phyloP scores from a whole-genome alignment of 1,139 yeast species.

The Taphrina flavorubra region DNA sequence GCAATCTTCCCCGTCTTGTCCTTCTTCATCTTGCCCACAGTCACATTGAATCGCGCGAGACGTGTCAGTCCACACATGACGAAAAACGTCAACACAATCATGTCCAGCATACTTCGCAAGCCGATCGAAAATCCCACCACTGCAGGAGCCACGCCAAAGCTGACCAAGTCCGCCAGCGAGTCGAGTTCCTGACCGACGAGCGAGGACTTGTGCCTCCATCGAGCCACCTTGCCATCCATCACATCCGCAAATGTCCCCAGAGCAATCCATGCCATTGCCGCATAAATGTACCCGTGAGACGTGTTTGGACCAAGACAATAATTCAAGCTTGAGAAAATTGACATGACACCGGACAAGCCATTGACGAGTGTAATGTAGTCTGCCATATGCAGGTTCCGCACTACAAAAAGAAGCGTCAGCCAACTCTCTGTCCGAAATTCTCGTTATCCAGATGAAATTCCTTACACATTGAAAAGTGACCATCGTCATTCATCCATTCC shows the following conservation, averaged over 20 bases:
- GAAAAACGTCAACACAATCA: constrained; percentile 75
- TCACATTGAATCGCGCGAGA: constrained; percentile 91
- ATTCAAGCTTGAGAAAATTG: constrained; percentile 82
- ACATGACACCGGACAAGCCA: constrained; percentile 74
- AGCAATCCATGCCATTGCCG: constrained; percentile 48
- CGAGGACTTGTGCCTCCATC: constrained; percentile 88
- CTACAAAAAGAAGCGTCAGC: background rate
- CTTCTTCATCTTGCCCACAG: constrained; percentile 90
- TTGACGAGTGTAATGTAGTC: constrained; percentile 92
- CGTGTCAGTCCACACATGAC: constrained; percentile 93
- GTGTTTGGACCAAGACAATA: constrained; percentile 67
- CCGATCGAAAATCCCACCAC: constrained; percentile 91
- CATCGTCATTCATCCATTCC: constrained; percentile 44
- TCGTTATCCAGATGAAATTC: constrained; percentile 60
- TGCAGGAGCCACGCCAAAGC: constrained; percentile 56
- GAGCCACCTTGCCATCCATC: constrained; percentile 95
- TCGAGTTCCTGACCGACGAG: constrained; percentile 97
- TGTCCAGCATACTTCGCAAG: constrained; percentile 80
- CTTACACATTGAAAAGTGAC: constrained; percentile 44
- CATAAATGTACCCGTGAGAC: constrained; percentile 47
- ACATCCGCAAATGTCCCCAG: constrained; percentile 93
- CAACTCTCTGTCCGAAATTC: background rate
- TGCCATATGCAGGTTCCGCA: constrained; percentile 84
- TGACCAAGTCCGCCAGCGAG: constrained; percentile 87
- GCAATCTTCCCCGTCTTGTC: constrained; percentile 80